phyloP scores from a whole-genome alignment of 2,329 filamentous ascomycete species.

The Nakataea oryzae region DNA sequence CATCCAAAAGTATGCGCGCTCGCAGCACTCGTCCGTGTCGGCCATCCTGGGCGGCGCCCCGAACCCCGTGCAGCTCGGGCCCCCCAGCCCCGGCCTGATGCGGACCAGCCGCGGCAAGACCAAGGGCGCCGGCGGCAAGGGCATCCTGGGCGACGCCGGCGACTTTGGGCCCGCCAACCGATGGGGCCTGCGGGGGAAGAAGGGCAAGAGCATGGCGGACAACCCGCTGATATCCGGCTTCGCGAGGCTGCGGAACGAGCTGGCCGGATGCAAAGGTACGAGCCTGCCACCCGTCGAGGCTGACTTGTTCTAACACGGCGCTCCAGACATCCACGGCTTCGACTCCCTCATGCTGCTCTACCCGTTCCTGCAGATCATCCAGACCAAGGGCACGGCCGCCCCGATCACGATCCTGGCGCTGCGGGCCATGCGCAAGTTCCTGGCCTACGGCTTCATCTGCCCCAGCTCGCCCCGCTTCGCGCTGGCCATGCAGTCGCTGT shows the following conservation, averaged over 20 bases:
- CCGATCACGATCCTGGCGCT: conserved; percentile 92
- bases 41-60: conserved; percentile 79
- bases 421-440: conserved; percentile 90
- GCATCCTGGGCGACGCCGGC: conserved; percentile 29
- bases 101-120: conserved; percentile 1
- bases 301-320: not conserved
- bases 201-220: conserved; percentile 93
- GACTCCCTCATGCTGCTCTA: conserved; percentile 83
- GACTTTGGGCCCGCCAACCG: conserved; percentile 62
- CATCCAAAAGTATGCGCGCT: conserved; percentile 95
- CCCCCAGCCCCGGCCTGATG: conserved; percentile 11
- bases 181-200: conserved; percentile 91
- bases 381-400: conserved; percentile 90
- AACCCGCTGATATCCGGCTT: conserved; percentile 95
- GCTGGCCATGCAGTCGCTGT: conserved; percentile 87
- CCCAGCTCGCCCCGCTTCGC: conserved; percentile 77
- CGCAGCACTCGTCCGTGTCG: conserved; percentile 90
- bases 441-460: conserved; percentile 86
- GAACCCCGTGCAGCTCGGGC: conserved; percentile 43
- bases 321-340: conserved; percentile 71
- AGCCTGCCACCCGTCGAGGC: not conserved
- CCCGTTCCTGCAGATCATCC: conserved; percentile 92
- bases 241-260: conserved; percentile 75
- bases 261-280: conserved; percentile 73
- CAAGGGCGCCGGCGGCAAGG: not conserved